phyloP scores from a whole-genome alignment of 2,329 filamentous ascomycete genomes.

The Phyllosticta citribraziliensis region DNA sequence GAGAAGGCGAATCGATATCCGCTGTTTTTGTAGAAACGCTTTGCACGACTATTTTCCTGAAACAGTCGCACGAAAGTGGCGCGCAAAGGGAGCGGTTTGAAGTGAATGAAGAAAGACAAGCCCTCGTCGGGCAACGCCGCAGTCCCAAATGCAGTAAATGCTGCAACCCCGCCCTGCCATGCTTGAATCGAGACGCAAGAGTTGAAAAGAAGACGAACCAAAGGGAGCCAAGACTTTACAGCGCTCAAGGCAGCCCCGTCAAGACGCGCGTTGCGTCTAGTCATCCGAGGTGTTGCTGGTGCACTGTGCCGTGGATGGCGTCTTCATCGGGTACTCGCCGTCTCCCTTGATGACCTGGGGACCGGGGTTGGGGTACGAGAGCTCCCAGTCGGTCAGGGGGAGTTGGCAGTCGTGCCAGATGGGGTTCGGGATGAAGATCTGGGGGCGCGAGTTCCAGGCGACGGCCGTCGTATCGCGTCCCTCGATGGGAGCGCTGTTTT shows the following conservation, averaged over 20 bases:
- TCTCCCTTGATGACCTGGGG: constrained; percentile 35
- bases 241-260: not conserved
- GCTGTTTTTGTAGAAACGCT: not conserved
- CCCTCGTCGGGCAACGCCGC: not conserved
- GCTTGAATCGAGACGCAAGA: not conserved
- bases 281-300: not conserved
- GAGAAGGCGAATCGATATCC: not conserved
- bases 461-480: constrained; percentile 17
- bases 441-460: constrained; percentile 29
- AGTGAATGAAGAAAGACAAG: not conserved
- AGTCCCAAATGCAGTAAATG: not conserved
- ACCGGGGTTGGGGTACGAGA: constrained; percentile 34
- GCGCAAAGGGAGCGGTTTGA: not conserved
- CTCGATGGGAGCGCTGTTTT: constrained; percentile 11
- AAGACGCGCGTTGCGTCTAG: not conserved
- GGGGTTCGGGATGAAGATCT: constrained; percentile 27
- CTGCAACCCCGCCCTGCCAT: not conserved
- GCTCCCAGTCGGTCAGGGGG: constrained; percentile 27
- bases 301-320: constrained; percentile 20
- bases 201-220: not conserved
- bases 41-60: not conserved
- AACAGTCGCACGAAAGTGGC: not conserved
- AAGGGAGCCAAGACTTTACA: not conserved
- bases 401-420: constrained; percentile 23
- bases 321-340: constrained; percentile 34